Percentiles rank a stretch among this genome's conserved stretches.
phyloP scores from a whole-genome alignment of 208 protist species.

The Trypanosoma lewisi region DNA sequence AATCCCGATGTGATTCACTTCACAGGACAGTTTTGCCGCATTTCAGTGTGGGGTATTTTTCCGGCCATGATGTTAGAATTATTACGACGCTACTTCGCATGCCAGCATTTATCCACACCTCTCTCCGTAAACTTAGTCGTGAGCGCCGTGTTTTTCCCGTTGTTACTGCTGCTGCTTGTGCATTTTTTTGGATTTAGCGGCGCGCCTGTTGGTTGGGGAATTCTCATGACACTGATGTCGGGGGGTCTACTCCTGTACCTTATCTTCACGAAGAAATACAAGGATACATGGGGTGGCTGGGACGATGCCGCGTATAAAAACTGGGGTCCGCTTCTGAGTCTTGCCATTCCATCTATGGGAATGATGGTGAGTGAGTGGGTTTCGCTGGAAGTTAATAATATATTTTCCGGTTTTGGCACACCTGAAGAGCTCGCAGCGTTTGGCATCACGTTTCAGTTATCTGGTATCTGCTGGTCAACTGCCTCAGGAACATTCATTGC shows the following conservation, averaged over 20 bases:
- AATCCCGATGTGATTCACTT: slow-evolving; percentile 45
- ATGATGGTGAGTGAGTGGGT: slow-evolving; percentile 85
- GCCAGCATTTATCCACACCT: slow-evolving; percentile 65
- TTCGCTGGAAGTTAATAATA: slow-evolving; percentile 69
- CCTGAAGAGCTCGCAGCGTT: slow-evolving; percentile 65
- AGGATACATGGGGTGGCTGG: slow-evolving; percentile 71
- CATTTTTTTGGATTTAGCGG: slow-evolving; percentile 54
- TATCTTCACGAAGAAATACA: slow-evolving; percentile 54
- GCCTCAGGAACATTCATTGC: slow-evolving; percentile 73
- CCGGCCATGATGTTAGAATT: slow-evolving; percentile 73
- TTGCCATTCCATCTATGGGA: slow-evolving; percentile 69
- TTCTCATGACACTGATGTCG: slow-evolving; percentile 65
- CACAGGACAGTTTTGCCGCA: slow-evolving; percentile 60
- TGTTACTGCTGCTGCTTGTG: slow-evolving; percentile 49
- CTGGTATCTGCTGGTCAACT: slow-evolving; percentile 54
- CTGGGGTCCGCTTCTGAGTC: slow-evolving; percentile 56
- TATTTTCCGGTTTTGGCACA: slow-evolving; percentile 58
- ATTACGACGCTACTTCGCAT: slow-evolving; percentile 79
- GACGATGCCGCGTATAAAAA: slow-evolving; percentile 48
- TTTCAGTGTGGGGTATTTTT: slow-evolving; percentile 59
- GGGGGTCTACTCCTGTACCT: slow-evolving; percentile 57
- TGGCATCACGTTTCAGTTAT: slow-evolving; percentile 65
- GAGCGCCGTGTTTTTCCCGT: slow-evolving; percentile 46
- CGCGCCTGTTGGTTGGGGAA: slow-evolving; percentile 50
- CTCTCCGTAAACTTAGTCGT: slow-evolving; percentile 61